Percentiles rank a stretch among this genome's conserved stretches.
These are phyloP conservation scores for Plasmodium fragile DNA, from an alignment of 169 alveolate species.

Conservation along the genomic window DNA sequence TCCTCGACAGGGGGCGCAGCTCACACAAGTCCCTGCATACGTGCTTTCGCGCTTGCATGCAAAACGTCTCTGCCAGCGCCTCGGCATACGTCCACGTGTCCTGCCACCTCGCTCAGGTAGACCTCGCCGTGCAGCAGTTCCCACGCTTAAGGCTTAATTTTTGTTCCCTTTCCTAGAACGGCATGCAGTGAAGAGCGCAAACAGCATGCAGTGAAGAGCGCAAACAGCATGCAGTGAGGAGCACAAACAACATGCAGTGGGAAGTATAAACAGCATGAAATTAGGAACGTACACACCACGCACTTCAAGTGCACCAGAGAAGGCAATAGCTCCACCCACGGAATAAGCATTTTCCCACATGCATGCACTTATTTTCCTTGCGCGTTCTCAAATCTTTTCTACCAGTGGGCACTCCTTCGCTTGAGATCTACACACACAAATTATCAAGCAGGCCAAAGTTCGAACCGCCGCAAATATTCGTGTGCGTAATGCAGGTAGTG, in stretches of 20 bases:
- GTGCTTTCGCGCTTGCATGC: background rate
- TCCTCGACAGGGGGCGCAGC: background rate
- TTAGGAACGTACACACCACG: background rate
- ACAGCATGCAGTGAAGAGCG: background rate
- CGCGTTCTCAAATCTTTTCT: background rate
- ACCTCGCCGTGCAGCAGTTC: background rate
- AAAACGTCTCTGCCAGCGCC: background rate
- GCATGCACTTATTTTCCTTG: slow-evolving; percentile 1
- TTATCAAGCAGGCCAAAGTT: background rate
- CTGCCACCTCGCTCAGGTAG: background rate
- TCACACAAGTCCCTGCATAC: background rate
- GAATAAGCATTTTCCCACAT: background rate
- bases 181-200: background rate
- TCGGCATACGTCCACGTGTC: background rate
- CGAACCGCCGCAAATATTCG: background rate
- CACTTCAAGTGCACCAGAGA: background rate
- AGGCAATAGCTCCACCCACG: background rate
- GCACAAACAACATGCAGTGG: background rate
- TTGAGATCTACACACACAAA: background rate
- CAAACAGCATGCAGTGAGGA: background rate
- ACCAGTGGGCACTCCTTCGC: background rate
- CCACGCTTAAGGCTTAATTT: background rate
- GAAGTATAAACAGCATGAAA: background rate
- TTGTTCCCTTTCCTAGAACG: background rate
- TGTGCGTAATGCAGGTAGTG: background rate